These are phyloP conservation scores for Pyrus hybrid DNA, from an alignment of 331 rosid species.

Conservation along the genomic window DNA sequence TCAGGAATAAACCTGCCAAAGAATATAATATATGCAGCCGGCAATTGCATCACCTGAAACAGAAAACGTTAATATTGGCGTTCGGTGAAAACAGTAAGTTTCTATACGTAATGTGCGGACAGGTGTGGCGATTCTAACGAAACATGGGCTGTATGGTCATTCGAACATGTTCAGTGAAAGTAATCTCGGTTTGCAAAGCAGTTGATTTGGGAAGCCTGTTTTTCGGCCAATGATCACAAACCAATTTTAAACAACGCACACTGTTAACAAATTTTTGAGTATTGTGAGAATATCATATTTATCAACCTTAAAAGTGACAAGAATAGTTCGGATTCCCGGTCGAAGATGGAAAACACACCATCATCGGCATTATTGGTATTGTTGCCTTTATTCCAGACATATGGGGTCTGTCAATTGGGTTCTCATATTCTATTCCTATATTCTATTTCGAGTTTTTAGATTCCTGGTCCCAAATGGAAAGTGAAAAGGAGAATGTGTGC, in stretches of 20 bases:
- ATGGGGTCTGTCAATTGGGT: background rate
- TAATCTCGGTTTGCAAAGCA: background rate
- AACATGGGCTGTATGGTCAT: background rate
- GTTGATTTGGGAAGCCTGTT: background rate
- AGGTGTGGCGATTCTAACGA: background rate
- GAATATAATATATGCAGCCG: background rate
- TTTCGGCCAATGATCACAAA: background rate
- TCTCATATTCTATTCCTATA: background rate
- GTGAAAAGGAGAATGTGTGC: background rate
- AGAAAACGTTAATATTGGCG: background rate
- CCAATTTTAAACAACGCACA: too few relatives aligned
- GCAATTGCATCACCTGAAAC: conserved; percentile 6
- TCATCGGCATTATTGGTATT: background rate
- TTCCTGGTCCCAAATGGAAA: background rate
- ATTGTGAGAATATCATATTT: too few relatives aligned
- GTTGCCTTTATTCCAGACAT: background rate
- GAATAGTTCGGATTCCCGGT: background rate
- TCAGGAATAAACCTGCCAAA: conserved; percentile 1
- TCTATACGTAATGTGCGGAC: background rate
- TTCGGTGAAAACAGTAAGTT: background rate
- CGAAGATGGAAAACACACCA: background rate
- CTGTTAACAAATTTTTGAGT: too few relatives aligned
- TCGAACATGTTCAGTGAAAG: too few relatives aligned
- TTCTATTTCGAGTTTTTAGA: background rate
- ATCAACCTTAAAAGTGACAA: background rate